Conservation (phyloP, 176 grass and related monocot species). For the Zoysia pacifica region DNA sequence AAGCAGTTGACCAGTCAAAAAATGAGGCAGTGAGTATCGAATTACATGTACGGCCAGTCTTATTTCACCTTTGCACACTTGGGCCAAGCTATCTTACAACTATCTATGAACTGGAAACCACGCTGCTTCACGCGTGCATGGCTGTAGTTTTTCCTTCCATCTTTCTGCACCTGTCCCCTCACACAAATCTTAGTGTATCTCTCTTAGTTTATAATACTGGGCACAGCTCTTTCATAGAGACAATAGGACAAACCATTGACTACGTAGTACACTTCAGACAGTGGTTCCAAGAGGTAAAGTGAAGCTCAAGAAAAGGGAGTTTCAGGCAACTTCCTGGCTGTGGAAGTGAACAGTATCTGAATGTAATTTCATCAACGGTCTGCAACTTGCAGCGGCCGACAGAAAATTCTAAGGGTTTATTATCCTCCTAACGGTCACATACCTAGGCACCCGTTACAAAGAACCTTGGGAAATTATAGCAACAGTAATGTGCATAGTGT, state of each 20-base stretch:
- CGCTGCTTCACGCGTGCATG: slow-evolving; percentile 43
- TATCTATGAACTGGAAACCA: slow-evolving; percentile 58
- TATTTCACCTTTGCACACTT: slow-evolving; percentile 38
- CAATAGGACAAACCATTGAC: slow-evolving; percentile 52
- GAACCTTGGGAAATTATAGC: slow-evolving; percentile 35
- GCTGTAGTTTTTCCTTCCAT: slow-evolving; percentile 36
- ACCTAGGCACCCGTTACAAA: slow-evolving; percentile 49
- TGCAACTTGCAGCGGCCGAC: slow-evolving; percentile 31
- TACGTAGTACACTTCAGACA: slow-evolving; percentile 25
- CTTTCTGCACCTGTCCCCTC: slow-evolving; percentile 45
- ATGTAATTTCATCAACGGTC: slow-evolving; percentile 13
- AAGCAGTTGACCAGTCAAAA: slow-evolving; percentile 60
- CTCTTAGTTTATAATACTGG: slow-evolving; percentile 35
- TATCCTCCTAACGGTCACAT: slow-evolving; percentile 41
- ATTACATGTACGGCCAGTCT: slow-evolving; percentile 43
- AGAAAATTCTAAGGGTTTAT: slow-evolving; percentile 43
- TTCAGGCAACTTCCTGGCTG: slow-evolving; percentile 35
- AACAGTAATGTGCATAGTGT: slow-evolving; percentile 31
- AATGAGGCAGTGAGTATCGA: slow-evolving; percentile 40
- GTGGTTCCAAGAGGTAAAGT: slow-evolving; percentile 48
- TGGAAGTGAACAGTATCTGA: slow-evolving; percentile 14
- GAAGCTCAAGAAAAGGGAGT: slow-evolving; percentile 42
- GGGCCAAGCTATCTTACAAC: slow-evolving; percentile 39
- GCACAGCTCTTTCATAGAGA: slow-evolving; percentile 35
- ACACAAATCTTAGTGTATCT: slow-evolving; percentile 48